Percentiles rank a stretch among this genome's conserved stretches.
These are phyloP conservation scores for Tylopilus rubrobrunneus DNA, from an alignment of 768 basidiomycete genomes.

Conservation along the genomic window DNA sequence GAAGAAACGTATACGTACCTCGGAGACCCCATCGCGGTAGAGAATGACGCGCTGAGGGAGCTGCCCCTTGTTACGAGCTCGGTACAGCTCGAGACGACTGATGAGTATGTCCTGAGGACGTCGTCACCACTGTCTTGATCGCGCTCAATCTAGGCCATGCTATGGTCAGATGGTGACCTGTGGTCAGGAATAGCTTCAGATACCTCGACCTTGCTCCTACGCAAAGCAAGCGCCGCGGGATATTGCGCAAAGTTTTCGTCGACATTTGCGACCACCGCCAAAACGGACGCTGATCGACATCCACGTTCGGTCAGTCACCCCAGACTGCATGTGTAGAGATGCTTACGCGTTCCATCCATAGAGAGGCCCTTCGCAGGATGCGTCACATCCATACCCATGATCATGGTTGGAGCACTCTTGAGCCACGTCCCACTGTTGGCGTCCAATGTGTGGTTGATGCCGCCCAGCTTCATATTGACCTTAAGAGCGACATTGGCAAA, in stretches of 20 bases:
- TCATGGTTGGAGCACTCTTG: slow-evolving; percentile 42
- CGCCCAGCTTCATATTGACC: slow-evolving; percentile 54
- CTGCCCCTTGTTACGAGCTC: slow-evolving; percentile 26
- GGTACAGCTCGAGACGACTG: slow-evolving; percentile 41
- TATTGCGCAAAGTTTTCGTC: slow-evolving; percentile 46
- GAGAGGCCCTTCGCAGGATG: slow-evolving; percentile 66
- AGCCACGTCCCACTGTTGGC: slow-evolving; percentile 38
- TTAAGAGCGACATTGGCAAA: slow-evolving; percentile 55
- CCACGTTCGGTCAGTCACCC: not conserved
- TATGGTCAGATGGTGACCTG: not conserved
- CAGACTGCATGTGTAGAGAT: not conserved
- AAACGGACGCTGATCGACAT: slow-evolving; percentile 38
- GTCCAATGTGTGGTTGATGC: slow-evolving; percentile 48
- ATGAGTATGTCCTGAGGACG: slow-evolving; percentile 44
- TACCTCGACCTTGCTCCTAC: slow-evolving; percentile 64
- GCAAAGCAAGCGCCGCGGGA: slow-evolving; percentile 45
- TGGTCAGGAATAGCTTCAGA: not conserved
- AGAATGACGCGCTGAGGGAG: slow-evolving; percentile 45
- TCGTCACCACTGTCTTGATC: slow-evolving; percentile 27
- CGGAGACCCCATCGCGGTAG: slow-evolving; percentile 74
- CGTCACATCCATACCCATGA: slow-evolving; percentile 64
- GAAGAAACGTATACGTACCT: slow-evolving; percentile 40
- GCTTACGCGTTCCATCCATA: slow-evolving; percentile 41
- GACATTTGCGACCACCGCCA: slow-evolving; percentile 51
- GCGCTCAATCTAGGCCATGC: not conserved